Percentiles rank a stretch among this genome's conserved stretches.
phyloP scores from a whole-genome alignment of 2,329 filamentous ascomycete genomes.

The Penicillium aurantiogriseum region DNA sequence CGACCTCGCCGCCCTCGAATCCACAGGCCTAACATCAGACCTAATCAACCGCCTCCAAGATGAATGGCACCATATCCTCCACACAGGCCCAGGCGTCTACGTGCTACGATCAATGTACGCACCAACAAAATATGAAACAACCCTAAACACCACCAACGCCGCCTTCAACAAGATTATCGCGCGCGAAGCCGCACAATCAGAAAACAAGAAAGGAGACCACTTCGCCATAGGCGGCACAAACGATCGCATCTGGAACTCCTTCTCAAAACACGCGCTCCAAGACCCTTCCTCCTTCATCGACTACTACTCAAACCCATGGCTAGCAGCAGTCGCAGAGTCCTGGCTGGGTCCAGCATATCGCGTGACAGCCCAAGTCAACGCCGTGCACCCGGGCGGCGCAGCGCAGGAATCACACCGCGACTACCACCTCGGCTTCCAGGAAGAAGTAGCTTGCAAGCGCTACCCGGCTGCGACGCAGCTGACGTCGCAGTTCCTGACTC shows the following conservation, averaged over 20 bases:
- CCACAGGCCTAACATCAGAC: conserved; percentile 23
- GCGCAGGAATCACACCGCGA: conserved; percentile 61
- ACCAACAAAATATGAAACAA: conserved; percentile 30
- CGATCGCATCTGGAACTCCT: conserved; percentile 65
- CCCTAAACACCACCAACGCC: conserved; percentile 50
- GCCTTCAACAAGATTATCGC: conserved; percentile 53
- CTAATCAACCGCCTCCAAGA: conserved; percentile 52
- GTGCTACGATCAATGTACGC: conserved; percentile 55
- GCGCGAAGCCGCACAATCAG: conserved; percentile 39
- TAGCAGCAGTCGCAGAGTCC: conserved; percentile 51
- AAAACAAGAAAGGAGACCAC: conserved; percentile 54
- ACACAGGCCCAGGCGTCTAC: conserved; percentile 59
- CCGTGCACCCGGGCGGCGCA: conserved; percentile 58
- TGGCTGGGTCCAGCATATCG: conserved; percentile 63
- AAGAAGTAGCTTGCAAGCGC: conserved; percentile 43
- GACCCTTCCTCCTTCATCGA: conserved; percentile 54
- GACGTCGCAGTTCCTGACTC: conserved; percentile 57
- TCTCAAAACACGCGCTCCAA: conserved; percentile 58
- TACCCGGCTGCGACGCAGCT: conserved; percentile 56
- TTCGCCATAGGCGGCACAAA: conserved; percentile 59
- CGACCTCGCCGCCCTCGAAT: conserved; percentile 43
- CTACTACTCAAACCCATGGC: conserved; percentile 63
- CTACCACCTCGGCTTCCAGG: conserved; percentile 65
- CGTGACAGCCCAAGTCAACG: conserved; percentile 62
- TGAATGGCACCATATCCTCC: conserved; percentile 60